These are phyloP conservation scores for Globisporangium polare DNA, from an alignment of 352 stramenopile species.

Conservation along the genomic window DNA sequence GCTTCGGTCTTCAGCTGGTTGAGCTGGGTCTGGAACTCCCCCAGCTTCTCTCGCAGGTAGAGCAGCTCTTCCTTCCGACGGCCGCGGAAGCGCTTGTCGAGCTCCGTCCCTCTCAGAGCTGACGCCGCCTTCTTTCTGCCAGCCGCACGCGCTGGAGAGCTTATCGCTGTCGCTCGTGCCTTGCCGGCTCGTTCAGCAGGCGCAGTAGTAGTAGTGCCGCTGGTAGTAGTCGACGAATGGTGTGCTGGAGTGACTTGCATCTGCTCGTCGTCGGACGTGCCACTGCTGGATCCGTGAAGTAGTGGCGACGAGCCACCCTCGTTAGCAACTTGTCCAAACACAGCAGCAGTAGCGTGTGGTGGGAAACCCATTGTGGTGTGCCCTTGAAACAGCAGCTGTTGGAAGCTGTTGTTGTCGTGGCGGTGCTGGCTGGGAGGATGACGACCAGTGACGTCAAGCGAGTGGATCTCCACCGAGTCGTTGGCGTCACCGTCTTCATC, in stretches of 20 bases:
- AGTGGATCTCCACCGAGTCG: background rate
- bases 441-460: background rate
- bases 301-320: background rate
- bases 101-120: background rate
- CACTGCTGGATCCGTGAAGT: background rate
- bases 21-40: background rate
- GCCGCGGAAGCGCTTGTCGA: conserved; percentile 1
- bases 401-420: background rate
- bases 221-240: background rate
- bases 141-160: no score
- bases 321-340: background rate
- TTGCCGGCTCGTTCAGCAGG: background rate
- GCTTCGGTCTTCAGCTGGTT: background rate
- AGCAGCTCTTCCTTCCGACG: conserved; percentile 12
- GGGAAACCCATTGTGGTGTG: background rate
- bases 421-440: background rate
- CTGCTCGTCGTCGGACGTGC: background rate
- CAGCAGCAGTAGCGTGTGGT: background rate
- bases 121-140: background rate
- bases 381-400: background rate
- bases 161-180: background rate
- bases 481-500: background rate
- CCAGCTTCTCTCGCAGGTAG: conserved; percentile 4
- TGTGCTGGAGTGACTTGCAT: background rate
- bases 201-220: background rate